Percentiles rank a stretch among this genome's conserved stretches.
phyloP scores from a whole-genome alignment of 2,329 filamentous ascomycete species.

The Colletotrichum gigasporum region DNA sequence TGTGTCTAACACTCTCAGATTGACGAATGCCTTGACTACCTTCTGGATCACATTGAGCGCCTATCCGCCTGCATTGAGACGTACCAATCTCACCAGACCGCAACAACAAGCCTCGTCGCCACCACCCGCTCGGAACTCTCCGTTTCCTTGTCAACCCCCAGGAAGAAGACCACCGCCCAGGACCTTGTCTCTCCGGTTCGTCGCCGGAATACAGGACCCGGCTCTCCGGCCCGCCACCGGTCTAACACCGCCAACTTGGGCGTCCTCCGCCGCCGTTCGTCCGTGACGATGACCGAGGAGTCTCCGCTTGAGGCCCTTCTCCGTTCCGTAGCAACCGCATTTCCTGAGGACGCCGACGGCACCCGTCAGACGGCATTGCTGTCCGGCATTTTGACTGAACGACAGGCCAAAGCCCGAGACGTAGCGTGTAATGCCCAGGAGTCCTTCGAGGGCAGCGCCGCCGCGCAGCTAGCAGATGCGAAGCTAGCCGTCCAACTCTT shows the following conservation, averaged over 20 bases:
- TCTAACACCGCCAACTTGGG: constrained; percentile 36
- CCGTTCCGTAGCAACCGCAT: constrained; percentile 54
- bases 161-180: constrained; percentile 34
- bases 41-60: constrained; percentile 56
- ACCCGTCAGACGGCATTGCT: constrained; percentile 42
- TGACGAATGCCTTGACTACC: constrained; percentile 59
- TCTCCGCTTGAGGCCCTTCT: constrained; percentile 58
- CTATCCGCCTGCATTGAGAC: constrained; percentile 53
- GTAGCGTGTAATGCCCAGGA: constrained; percentile 58
- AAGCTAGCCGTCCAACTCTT: constrained; percentile 58
- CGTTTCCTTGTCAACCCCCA: constrained; percentile 32
- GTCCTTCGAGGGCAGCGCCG: constrained; percentile 56
- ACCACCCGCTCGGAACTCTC: constrained; percentile 56
- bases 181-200: constrained; percentile 47
- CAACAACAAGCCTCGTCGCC: constrained; percentile 48
- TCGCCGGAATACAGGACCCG: constrained; percentile 30
- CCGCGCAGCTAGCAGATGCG: constrained; percentile 56
- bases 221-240: constrained; percentile 47
- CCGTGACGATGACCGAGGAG: constrained; percentile 44
- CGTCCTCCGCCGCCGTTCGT: constrained; percentile 44
- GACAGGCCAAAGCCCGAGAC: constrained; percentile 52
- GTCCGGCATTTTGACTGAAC: constrained; percentile 48
- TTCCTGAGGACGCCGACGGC: constrained; percentile 45
- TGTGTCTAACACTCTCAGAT: constrained; percentile 50
- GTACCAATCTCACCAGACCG: constrained; percentile 56